Conservation (phyloP, 73 alveolate species). For the Stentor roeselii region DNA sequence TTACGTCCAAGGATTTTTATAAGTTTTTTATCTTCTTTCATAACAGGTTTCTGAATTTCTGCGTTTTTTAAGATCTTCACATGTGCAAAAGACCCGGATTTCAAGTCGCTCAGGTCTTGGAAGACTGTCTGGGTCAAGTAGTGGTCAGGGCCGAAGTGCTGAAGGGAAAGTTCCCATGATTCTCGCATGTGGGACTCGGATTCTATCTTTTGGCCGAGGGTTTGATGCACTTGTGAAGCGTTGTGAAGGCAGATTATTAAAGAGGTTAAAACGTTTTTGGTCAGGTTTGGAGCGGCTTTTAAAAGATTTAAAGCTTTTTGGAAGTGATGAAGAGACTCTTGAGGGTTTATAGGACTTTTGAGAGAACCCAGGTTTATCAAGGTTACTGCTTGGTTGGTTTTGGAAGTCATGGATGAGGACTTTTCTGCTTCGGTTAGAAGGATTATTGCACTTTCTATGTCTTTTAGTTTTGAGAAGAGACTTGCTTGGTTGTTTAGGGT, state of each 20-base stretch:
- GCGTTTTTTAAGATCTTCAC: not conserved
- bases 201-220: not conserved
- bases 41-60: not conserved
- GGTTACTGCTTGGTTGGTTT: not conserved
- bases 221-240: not conserved
- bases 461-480: not conserved
- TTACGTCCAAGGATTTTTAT: not conserved
- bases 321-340: not conserved
- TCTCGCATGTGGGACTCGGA: not conserved
- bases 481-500: slow-evolving; percentile 12
- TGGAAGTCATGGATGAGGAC: not conserved
- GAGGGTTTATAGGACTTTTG: not conserved
- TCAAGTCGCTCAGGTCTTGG: not conserved
- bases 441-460: not conserved
- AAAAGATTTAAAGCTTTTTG: not conserved
- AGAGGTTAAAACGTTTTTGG: not conserved
- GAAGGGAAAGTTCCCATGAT: not conserved
- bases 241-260: not conserved
- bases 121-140: not conserved
- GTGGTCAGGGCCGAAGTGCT: not conserved
- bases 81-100: not conserved
- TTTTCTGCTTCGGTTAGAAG: not conserved
- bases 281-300: not conserved
- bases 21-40: not conserved
- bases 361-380: not conserved